Conservation (phyloP, 192 early-diverging fungal species). For the Phycomyces nitens region DNA sequence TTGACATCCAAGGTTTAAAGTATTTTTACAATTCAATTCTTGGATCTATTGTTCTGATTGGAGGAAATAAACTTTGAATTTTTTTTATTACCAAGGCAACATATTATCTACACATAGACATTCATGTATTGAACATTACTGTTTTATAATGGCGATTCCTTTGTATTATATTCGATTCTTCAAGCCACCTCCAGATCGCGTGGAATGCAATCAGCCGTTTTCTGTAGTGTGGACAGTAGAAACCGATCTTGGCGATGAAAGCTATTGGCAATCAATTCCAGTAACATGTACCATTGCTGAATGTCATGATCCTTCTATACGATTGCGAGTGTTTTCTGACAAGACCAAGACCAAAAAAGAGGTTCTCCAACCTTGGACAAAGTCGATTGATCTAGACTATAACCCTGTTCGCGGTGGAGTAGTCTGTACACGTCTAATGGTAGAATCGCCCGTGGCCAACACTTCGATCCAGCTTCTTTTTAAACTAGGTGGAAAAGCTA, state of each 20-base stretch:
- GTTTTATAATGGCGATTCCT: neutral
- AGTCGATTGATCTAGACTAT: neutral
- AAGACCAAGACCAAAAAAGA: neutral
- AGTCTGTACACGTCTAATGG: conserved; percentile 8
- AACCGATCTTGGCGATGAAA: conserved; percentile 31
- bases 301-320: neutral
- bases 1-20: too few relatives aligned
- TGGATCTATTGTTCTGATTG: too few relatives aligned
- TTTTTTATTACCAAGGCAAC: too few relatives aligned
- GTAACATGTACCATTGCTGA: neutral
- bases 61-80: too few relatives aligned
- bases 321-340: neutral
- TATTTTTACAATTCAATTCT: too few relatives aligned
- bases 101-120: too few relatives aligned
- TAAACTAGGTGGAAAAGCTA: neutral
- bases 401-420: conserved; percentile 20
- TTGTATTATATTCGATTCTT: conserved; percentile 29
- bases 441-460: conserved; percentile 1
- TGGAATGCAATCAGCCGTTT: conserved; percentile 17
- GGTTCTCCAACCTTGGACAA: neutral
- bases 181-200: conserved; percentile 23
- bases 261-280: conserved; percentile 17
- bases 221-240: conserved; percentile 28
- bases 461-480: neutral
- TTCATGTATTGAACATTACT: too few relatives aligned